Conservation (phyloP, 148 eudicot genomes). For the Diospyros kaki region DNA sequence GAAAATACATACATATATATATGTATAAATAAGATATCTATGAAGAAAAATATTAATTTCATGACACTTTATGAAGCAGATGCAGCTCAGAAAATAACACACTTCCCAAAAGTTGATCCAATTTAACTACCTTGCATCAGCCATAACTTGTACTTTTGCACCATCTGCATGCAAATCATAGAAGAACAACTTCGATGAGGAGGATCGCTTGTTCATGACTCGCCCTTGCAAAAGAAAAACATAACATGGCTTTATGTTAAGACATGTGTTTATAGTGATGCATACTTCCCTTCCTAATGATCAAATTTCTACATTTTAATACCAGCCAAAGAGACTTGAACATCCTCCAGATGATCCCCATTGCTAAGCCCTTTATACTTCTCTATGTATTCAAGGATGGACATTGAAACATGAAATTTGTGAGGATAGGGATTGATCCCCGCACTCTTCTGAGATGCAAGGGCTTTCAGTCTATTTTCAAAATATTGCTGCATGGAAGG, state of each 20-base stretch:
- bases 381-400: conserved; percentile 52
- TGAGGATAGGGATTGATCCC: conserved; percentile 88
- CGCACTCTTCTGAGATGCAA: conserved; percentile 63
- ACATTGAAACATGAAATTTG: conserved; percentile 56
- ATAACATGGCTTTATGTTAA: not conserved
- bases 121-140: conserved; percentile 69
- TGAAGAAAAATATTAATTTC: too few relatives aligned
- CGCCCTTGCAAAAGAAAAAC: conserved; percentile 46
- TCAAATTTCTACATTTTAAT: conserved; percentile 6
- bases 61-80: too few relatives aligned
- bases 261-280: not conserved
- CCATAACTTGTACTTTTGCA: conserved; percentile 92
- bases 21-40: too few relatives aligned
- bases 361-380: conserved; percentile 50
- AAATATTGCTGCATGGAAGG: conserved; percentile 68
- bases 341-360: conserved; percentile 73
- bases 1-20: too few relatives aligned
- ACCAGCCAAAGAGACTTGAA: conserved; percentile 72
- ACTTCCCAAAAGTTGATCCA: too few relatives aligned
- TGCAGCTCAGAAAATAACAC: too few relatives aligned
- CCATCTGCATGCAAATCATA: conserved; percentile 76
- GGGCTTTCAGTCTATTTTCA: conserved; percentile 71
- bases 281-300: not conserved
- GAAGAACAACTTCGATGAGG: conserved; percentile 82
- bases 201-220: conserved; percentile 82